phyloP scores from a whole-genome alignment of 2,329 filamentous ascomycete species.

The Dryadomyces sulphureus region DNA sequence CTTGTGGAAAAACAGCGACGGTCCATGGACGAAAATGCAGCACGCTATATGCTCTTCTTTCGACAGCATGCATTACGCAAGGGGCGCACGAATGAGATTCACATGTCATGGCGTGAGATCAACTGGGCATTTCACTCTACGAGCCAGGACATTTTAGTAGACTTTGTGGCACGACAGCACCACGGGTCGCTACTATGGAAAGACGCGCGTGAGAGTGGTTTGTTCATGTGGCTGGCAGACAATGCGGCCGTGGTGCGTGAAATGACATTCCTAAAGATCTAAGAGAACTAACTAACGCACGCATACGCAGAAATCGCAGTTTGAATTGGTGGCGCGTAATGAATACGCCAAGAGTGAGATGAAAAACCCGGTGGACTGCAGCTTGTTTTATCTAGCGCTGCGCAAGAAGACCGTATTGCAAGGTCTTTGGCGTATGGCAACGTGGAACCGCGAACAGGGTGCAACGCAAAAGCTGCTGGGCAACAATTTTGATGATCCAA shows the following conservation, averaged over 20 bases:
- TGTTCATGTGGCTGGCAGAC: conserved; percentile 93
- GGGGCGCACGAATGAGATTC: conserved; percentile 46
- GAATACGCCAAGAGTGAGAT: conserved; percentile 81
- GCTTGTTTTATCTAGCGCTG: conserved; percentile 79
- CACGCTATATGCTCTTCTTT: conserved; percentile 78
- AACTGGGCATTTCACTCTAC: conserved; percentile 73
- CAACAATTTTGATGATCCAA: conserved; percentile 80
- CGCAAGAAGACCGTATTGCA: conserved; percentile 82
- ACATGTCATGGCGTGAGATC: conserved; percentile 65
- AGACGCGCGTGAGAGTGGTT: conserved; percentile 68
- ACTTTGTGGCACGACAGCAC: conserved; percentile 68
- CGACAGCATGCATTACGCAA: conserved; percentile 63
- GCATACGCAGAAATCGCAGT: conserved; percentile 52
- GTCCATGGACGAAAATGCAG: conserved; percentile 82
- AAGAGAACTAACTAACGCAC: conserved; percentile 21
- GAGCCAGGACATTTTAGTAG: conserved; percentile 78
- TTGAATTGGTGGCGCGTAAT: conserved; percentile 82
- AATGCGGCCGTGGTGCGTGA: conserved; percentile 52
- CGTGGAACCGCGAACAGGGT: conserved; percentile 72
- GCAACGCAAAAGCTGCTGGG: conserved; percentile 66
- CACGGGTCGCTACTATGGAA: conserved; percentile 73
- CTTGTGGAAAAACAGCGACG: conserved; percentile 75
- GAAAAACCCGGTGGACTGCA: conserved; percentile 83
- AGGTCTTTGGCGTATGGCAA: conserved; percentile 88
- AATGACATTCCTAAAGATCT: neutral